phyloP scores from a whole-genome alignment of 805 yeast genomes.

The Candida mattraensis region DNA sequence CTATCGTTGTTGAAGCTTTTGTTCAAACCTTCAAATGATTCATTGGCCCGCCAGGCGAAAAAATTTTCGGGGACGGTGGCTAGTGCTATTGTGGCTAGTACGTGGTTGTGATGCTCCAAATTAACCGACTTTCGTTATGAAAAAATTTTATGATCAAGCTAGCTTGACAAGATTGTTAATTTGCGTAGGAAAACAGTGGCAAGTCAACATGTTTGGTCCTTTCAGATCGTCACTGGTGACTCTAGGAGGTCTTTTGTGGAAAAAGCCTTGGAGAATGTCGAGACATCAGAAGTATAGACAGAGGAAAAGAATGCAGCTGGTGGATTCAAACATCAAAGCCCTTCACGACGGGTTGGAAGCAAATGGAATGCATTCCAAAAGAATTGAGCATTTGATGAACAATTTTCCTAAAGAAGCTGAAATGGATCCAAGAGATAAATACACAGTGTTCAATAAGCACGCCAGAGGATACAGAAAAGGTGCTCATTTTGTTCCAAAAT shows the following conservation, averaged over 20 bases:
- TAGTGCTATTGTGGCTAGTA: too few species aligned
- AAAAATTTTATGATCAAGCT: neutral
- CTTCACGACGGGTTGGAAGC: conserved; percentile 50
- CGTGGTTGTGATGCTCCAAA: neutral
- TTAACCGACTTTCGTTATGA: neutral
- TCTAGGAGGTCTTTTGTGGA: conserved; percentile 80
- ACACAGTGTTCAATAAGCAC: conserved; percentile 77
- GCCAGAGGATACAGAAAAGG: conserved; percentile 82
- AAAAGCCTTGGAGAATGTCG: conserved; percentile 77
- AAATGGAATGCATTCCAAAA: conserved; percentile 34
- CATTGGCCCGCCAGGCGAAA: too few species aligned
- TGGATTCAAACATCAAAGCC: conserved; percentile 74
- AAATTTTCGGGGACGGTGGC: too few species aligned
- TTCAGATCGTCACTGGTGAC: conserved; percentile 58
- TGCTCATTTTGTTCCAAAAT: conserved; percentile 83
- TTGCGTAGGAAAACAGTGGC: neutral
- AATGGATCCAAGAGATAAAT: conserved; percentile 82
- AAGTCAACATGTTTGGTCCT: conserved; percentile 50
- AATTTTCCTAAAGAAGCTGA: conserved; percentile 75
- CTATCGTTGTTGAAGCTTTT: too few species aligned
- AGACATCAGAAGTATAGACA: conserved; percentile 79
- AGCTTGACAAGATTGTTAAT: neutral
- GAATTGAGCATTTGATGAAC: conserved; percentile 38
- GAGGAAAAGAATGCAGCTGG: conserved; percentile 76
- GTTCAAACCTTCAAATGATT: too few species aligned